Percentiles rank a stretch among this genome's conserved stretches.
phyloP scores from a whole-genome alignment of 345 rosid genomes.

The Brassica rapa region DNA sequence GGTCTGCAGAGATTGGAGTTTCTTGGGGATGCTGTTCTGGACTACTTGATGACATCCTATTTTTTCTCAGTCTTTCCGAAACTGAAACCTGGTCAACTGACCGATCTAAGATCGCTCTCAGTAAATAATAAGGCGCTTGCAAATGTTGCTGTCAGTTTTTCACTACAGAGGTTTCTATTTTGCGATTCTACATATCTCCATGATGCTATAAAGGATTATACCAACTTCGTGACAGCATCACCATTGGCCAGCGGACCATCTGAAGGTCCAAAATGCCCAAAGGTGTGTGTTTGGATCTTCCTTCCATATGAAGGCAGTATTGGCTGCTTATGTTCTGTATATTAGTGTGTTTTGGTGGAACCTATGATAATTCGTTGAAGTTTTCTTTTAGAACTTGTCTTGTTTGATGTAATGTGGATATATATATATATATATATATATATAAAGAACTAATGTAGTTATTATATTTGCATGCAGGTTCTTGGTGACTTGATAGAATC shows the following conservation, averaged over 20 bases:
- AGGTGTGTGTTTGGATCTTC: conserved; percentile 49
- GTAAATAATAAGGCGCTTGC: conserved; percentile 85
- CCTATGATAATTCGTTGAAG: conserved; percentile 17
- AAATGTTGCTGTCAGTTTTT: conserved; percentile 60
- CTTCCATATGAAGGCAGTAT: neutral
- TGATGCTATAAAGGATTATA: conserved; percentile 58
- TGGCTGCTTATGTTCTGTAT: conserved; percentile 6
- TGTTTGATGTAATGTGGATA: conserved; percentile 5
- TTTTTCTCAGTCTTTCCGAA: conserved; percentile 76
- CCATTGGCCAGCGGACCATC: conserved; percentile 41
- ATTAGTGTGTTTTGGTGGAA: conserved; percentile 21
- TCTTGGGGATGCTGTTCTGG: conserved; percentile 96
- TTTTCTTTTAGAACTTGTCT: conserved; percentile 1
- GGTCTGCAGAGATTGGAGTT: conserved; percentile 83
- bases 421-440: too few species aligned
- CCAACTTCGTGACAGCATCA: conserved; percentile 45
- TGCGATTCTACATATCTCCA: conserved; percentile 59
- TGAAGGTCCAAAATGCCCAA: conserved; percentile 80
- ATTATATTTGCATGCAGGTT: conserved; percentile 50
- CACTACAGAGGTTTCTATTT: conserved; percentile 61
- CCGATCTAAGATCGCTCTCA: conserved; percentile 80
- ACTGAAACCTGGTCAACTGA: conserved; percentile 89
- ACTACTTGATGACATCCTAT: conserved; percentile 86
- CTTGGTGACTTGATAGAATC: conserved; percentile 95
- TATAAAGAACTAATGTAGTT: conserved; percentile 16